Conservation (phyloP, 2,329 filamentous ascomycete species). For the Cladosporium halotolerans region DNA sequence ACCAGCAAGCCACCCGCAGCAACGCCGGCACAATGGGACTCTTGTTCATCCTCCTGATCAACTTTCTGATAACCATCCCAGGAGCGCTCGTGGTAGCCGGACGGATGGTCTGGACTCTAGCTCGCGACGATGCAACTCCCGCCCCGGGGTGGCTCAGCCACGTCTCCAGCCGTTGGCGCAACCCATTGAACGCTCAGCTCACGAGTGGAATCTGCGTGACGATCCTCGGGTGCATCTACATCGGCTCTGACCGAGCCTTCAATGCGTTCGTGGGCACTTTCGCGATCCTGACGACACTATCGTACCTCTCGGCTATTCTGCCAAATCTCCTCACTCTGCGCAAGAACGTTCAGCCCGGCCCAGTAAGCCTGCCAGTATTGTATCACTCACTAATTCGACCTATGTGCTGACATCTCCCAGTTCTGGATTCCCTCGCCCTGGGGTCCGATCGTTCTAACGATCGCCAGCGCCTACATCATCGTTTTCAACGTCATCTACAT, state of each 20-base stretch:
- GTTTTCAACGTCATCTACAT: constrained; percentile 60
- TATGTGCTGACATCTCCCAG: neutral
- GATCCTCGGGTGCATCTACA: constrained; percentile 57
- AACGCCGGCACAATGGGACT: constrained; percentile 38
- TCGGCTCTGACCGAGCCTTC: constrained; percentile 62
- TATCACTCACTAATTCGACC: neutral
- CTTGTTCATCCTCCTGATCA: constrained; percentile 43
- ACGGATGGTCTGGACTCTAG: constrained; percentile 58
- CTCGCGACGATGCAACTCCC: constrained; percentile 51
- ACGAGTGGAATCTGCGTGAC: constrained; percentile 46
- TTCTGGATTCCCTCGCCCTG: constrained; percentile 49
- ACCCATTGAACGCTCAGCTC: constrained; percentile 52
- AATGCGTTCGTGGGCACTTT: constrained; percentile 59
- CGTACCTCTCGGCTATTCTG: constrained; percentile 59
- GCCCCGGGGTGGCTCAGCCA: constrained; percentile 43
- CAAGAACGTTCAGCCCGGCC: constrained; percentile 47
- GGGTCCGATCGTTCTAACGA: constrained; percentile 47
- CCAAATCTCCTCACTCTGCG: constrained; percentile 37
- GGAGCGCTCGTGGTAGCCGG: constrained; percentile 56
- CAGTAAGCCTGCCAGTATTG: constrained; percentile 17
- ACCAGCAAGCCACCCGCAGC: constrained; percentile 44
- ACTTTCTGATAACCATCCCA: constrained; percentile 46
- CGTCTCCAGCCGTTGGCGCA: constrained; percentile 42
- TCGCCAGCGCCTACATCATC: constrained; percentile 53
- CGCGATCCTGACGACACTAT: constrained; percentile 49